phyloP scores from a whole-genome alignment of 164 flowering plant genomes.

The Kingdonia uniflora region DNA sequence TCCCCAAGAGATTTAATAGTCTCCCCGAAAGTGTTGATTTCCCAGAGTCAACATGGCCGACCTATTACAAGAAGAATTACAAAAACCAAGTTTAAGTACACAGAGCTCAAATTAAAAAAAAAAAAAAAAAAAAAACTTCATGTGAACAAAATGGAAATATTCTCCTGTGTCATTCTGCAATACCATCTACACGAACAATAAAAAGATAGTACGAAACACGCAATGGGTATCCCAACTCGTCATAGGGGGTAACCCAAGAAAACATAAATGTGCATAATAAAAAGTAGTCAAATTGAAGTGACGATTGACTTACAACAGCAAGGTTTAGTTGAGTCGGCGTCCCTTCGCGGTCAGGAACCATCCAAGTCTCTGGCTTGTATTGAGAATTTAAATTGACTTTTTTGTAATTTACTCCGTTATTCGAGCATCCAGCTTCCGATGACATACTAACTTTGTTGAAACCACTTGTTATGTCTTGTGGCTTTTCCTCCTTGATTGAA shows the following conservation, averaged over 20 bases:
- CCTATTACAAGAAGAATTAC: conserved; percentile 25
- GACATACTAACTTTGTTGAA: conserved; percentile 24
- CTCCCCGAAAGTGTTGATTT: conserved; percentile 97
- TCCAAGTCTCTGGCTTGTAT: conserved; percentile 75
- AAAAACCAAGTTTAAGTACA: too few relatives aligned
- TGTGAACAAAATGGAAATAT: too few relatives aligned
- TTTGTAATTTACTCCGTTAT: conserved; percentile 10
- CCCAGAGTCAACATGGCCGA: conserved; percentile 99
- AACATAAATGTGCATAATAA: too few relatives aligned
- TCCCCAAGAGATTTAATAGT: conserved; percentile 69
- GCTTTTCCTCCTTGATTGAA: conserved; percentile 13
- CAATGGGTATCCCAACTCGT: too few relatives aligned
- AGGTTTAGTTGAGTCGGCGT: conserved; percentile 61
- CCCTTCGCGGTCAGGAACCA: conserved; percentile 50
- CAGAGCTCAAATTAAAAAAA: not conserved
- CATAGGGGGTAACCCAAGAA: too few relatives aligned
- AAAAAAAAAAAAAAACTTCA: too few relatives aligned
- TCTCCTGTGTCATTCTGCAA: too few relatives aligned
- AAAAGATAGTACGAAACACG: too few relatives aligned
- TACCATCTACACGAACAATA: too few relatives aligned
- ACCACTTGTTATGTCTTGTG: conserved; percentile 21
- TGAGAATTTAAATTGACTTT: conserved; percentile 19
- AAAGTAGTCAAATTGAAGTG: too few relatives aligned
- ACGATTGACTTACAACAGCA: conserved; percentile 62
- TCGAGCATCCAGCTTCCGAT: conserved; percentile 26